Conservation (phyloP, 805 yeast species). For the Scheffersomyces stipitis region DNA sequence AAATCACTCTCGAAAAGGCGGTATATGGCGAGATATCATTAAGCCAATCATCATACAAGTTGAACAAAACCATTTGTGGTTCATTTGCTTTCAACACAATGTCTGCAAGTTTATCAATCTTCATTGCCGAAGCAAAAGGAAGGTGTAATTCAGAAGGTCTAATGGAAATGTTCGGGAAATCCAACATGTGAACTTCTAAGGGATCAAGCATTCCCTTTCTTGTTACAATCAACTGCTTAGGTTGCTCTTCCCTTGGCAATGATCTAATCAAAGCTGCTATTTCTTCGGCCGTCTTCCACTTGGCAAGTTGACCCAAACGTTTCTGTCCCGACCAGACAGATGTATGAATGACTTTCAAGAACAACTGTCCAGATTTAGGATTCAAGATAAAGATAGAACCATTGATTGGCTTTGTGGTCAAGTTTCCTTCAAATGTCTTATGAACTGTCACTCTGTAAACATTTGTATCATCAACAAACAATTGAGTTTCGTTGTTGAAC, state of each 20-base stretch:
- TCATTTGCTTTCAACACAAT: constrained; percentile 83
- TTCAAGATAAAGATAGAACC: constrained; percentile 90
- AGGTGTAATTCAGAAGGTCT: constrained; percentile 85
- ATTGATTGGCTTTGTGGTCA: constrained; percentile 88
- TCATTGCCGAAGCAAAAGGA: constrained; percentile 86
- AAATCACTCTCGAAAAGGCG: constrained; percentile 84
- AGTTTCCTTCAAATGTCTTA: constrained; percentile 87
- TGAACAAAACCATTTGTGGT: constrained; percentile 89
- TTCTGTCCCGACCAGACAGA: constrained; percentile 98
- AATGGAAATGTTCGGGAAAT: constrained; percentile 88
- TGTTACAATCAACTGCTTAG: constrained; percentile 86
- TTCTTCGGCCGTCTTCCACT: constrained; percentile 98
- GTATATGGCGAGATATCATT: constrained; percentile 80
- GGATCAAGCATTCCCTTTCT: constrained; percentile 93
- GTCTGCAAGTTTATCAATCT: constrained; percentile 75
- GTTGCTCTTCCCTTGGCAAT: constrained; percentile 90
- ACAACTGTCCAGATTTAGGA: constrained; percentile 88
- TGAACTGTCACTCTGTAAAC: constrained; percentile 93
- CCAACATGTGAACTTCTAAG: constrained; percentile 93
- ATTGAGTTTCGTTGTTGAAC: constrained; percentile 77
- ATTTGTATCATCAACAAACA: constrained; percentile 90
- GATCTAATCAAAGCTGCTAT: constrained; percentile 89
- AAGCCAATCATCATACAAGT: constrained; percentile 94
- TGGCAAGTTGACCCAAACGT: constrained; percentile 86
- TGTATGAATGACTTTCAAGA: constrained; percentile 85